A percentile compares a stretch with the other conserved stretches of the same genome.
Conservation (phyloP, 768 basidiomycete genomes). For the Exidia glandulosa region DNA sequence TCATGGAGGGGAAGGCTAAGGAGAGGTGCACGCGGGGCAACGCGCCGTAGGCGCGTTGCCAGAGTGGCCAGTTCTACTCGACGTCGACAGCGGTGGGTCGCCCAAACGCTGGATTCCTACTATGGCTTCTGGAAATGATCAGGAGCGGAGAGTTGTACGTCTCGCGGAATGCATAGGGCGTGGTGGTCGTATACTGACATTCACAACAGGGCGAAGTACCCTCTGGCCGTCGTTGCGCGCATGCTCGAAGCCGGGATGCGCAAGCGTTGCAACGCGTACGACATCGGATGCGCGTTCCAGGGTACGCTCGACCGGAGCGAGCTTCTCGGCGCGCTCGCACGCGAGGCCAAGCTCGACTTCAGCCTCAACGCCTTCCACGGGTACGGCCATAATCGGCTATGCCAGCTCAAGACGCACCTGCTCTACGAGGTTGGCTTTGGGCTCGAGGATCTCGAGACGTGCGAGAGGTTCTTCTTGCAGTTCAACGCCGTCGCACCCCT, state of each 20-base stretch:
- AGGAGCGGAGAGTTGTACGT: conserved; percentile 6
- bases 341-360: neutral
- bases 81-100: neutral
- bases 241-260: neutral
- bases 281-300: neutral
- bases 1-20: too few relatives aligned
- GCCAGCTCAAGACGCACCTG: conserved; percentile 12
- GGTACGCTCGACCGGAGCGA: neutral
- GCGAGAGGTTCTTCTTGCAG: conserved; percentile 10
- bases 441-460: conserved; percentile 11
- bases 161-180: neutral
- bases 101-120: neutral
- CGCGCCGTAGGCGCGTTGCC: too few relatives aligned
- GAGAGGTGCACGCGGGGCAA: too few relatives aligned
- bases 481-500: conserved; percentile 8
- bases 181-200: neutral
- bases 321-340: neutral
- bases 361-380: conserved; percentile 5
- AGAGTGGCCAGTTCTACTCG: too few relatives aligned
- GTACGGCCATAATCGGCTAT: conserved; percentile 10
- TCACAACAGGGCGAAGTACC: conserved; percentile 1
- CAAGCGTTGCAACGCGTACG: neutral
- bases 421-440: conserved; percentile 6
- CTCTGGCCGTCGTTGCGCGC: neutral
- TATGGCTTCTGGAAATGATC: conserved; percentile 4